phyloP scores from a whole-genome alignment of 2,329 filamentous ascomycete species.

The Westerdykella aurantiaca region DNA sequence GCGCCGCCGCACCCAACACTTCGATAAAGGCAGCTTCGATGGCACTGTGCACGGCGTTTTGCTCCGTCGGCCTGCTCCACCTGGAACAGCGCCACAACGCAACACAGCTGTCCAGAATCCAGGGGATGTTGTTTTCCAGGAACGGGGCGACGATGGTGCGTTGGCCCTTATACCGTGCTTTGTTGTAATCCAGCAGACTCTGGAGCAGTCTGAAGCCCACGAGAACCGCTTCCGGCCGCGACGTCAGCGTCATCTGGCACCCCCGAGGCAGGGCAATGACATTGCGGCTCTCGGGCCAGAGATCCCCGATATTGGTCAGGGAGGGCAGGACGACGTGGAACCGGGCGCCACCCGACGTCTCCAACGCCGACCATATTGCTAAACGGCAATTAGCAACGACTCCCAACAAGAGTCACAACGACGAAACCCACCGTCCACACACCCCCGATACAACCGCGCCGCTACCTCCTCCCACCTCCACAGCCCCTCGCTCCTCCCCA shows the following conservation, averaged over 20 bases:
- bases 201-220: slow-evolving; percentile 23
- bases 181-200: slow-evolving; percentile 8
- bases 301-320: slow-evolving; percentile 33
- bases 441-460: slow-evolving; percentile 36
- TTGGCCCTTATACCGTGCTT: background rate
- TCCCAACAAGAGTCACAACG: background rate
- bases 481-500: slow-evolving; percentile 30
- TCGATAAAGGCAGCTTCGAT: slow-evolving; percentile 19
- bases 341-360: slow-evolving; percentile 23
- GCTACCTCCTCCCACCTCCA: slow-evolving; percentile 34
- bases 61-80: slow-evolving; percentile 13
- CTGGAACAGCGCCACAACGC: slow-evolving; percentile 22
- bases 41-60: slow-evolving; percentile 13
- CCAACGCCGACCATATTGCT: slow-evolving; percentile 45
- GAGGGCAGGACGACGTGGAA: slow-evolving; percentile 36
- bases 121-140: slow-evolving; percentile 17
- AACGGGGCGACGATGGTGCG: background rate
- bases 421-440: slow-evolving; percentile 37
- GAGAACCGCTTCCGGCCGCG: slow-evolving; percentile 19
- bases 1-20: slow-evolving; percentile 13
- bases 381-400: slow-evolving; percentile 3
- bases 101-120: slow-evolving; percentile 21
- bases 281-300: slow-evolving; percentile 37
- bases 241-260: slow-evolving; percentile 30
- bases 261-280: slow-evolving; percentile 39